A percentile compares a stretch with the other conserved stretches of the same genome.
Conservation (phyloP, 2,329 filamentous ascomycete species). For the Alternaria viburni region DNA sequence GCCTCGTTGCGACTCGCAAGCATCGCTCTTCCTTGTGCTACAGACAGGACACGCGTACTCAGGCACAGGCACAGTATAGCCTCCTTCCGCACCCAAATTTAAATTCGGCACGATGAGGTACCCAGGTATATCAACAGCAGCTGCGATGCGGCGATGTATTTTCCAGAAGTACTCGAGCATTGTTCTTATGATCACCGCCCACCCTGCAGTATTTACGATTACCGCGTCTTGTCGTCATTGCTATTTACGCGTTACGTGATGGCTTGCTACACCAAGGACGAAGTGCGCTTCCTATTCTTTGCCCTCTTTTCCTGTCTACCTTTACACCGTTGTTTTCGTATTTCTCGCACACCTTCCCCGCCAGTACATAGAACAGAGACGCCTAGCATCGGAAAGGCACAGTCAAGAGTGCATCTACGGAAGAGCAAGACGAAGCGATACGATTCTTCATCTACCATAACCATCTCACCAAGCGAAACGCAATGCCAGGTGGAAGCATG, state of each 20-base stretch:
- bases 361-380: slow-evolving; percentile 3
- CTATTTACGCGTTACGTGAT: slow-evolving; percentile 19
- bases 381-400: background rate
- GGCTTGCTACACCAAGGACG: slow-evolving; percentile 24
- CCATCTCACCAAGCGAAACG: background rate
- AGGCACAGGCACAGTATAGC: slow-evolving; percentile 2
- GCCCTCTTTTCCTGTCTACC: slow-evolving; percentile 36
- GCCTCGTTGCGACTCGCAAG: slow-evolving; percentile 12
- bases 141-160: background rate
- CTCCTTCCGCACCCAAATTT: background rate
- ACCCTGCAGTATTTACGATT: slow-evolving; percentile 22
- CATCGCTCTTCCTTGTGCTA: background rate
- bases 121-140: background rate
- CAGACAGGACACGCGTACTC: background rate
- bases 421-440: background rate
- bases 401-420: background rate
- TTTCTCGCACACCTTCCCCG: slow-evolving; percentile 8
- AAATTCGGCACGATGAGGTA: background rate
- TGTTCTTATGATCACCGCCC: slow-evolving; percentile 13
- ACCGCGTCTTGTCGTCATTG: slow-evolving; percentile 34
- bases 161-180: background rate
- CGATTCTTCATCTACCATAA: background rate
- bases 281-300: slow-evolving; percentile 35
- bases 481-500: slow-evolving; percentile 34
- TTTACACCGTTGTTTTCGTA: slow-evolving; percentile 26